Evolutionary conservation across 805 yeast genomes (phyloP).

Genomic region (Sporopachydermia quercuum): DNA sequence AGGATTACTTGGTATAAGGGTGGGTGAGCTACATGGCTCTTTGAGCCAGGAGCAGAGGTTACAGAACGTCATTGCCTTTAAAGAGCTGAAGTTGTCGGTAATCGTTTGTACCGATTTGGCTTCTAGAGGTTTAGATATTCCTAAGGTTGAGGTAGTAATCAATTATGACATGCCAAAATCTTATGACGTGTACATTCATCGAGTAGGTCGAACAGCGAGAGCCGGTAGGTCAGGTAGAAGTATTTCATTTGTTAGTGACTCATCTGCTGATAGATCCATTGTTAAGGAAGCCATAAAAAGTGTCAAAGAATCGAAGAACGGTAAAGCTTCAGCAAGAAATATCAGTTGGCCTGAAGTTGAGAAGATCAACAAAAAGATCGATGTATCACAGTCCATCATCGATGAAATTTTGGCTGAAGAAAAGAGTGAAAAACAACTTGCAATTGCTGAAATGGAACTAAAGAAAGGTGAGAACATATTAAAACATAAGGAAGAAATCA

Average conservation of each 20-base stretch:
- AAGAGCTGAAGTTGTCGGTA: conserved; percentile 69
- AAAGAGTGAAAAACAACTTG: conserved; percentile 70
- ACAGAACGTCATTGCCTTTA: conserved; percentile 68
- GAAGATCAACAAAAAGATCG: conserved; percentile 44
- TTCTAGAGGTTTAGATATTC: conserved; percentile 98
- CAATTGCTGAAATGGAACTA: conserved; percentile 83
- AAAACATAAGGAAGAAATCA: conserved; percentile 68
- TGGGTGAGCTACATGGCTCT: conserved; percentile 73
- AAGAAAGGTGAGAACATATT: conserved; percentile 74
- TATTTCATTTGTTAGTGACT: conserved; percentile 87
- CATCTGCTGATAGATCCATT: conserved; percentile 70
- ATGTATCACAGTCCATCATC: conserved; percentile 40
- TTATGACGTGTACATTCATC: conserved; percentile 82
- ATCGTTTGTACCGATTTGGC: conserved; percentile 95
- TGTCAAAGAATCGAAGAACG: conserved; percentile 29
- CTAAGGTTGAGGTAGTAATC: conserved; percentile 87
- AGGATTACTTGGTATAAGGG: conserved; percentile 63
- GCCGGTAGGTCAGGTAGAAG: conserved; percentile 95
- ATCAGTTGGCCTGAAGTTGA: conserved; percentile 87
- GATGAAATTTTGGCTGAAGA: conserved; percentile 80
- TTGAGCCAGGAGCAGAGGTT: conserved; percentile 88
- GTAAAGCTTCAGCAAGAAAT: conserved; percentile 51
- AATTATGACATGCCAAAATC: conserved; percentile 94
- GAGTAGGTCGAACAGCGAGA: conserved; percentile 99
- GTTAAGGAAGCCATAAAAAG: conserved; percentile 83